These are phyloP conservation scores for Alternaria ethzedia DNA, from an alignment of 2,329 filamentous ascomycete species.

Conservation along the genomic window DNA sequence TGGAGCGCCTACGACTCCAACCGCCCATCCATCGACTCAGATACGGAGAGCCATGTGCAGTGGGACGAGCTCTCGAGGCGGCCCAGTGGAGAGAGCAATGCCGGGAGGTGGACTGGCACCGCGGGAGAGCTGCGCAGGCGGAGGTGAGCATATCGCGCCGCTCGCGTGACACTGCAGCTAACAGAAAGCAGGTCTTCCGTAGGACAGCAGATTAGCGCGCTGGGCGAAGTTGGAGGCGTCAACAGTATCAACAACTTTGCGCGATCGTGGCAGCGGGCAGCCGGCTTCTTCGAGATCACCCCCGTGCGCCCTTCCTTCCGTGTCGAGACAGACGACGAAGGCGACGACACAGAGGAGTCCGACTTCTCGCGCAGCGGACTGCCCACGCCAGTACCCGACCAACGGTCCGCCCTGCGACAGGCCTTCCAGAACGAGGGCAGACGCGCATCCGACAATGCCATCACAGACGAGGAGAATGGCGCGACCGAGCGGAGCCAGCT, in stretches of 20 bases:
- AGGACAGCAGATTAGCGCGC: slow-evolving; percentile 57
- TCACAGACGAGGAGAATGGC: slow-evolving; percentile 45
- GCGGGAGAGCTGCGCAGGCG: slow-evolving; percentile 45
- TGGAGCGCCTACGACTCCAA: slow-evolving; percentile 56
- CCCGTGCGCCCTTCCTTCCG: slow-evolving; percentile 79
- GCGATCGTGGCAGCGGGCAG: slow-evolving; percentile 88
- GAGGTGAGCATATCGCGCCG: slow-evolving; percentile 32
- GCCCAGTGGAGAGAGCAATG: slow-evolving; percentile 38
- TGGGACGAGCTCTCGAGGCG: slow-evolving; percentile 46
- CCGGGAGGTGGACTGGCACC: slow-evolving; percentile 30
- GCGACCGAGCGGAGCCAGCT: slow-evolving; percentile 40
- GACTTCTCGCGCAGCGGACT: slow-evolving; percentile 42
- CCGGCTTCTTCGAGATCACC: slow-evolving; percentile 85
- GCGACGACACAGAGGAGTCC: slow-evolving; percentile 34
- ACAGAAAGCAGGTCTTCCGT: slow-evolving; percentile 52
- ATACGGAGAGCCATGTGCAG: slow-evolving; percentile 43
- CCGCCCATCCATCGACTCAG: slow-evolving; percentile 51
- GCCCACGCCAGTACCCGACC: slow-evolving; percentile 41
- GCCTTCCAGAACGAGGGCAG: slow-evolving; percentile 48
- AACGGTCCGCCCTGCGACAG: slow-evolving; percentile 51
- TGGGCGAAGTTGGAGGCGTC: slow-evolving; percentile 79
- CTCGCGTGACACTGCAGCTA: slow-evolving; percentile 1
- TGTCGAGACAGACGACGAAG: slow-evolving; percentile 43
- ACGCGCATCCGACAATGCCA: slow-evolving; percentile 47
- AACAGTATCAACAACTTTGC: slow-evolving; percentile 96